phyloP scores from a whole-genome alignment of 1,284 basidiomycete species.

The Caloboletus inedulis region DNA sequence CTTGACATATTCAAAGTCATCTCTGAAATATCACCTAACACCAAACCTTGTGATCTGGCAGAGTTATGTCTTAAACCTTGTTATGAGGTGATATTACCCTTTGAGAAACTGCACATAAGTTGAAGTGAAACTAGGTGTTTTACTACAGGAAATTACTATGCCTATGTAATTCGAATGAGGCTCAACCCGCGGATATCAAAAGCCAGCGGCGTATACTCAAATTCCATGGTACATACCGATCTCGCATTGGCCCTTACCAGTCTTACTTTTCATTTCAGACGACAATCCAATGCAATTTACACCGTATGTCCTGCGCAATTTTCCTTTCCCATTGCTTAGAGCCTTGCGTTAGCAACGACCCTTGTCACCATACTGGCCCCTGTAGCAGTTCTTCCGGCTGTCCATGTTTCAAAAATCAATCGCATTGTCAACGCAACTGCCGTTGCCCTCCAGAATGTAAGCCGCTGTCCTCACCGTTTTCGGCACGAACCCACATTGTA shows the following conservation, averaged over 20 bases:
- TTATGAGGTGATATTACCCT: constrained; percentile 33
- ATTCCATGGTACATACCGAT: constrained; percentile 24
- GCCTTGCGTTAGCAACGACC: constrained; percentile 27
- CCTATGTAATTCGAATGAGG: constrained; percentile 1
- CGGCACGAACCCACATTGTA: not conserved
- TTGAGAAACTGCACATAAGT: not conserved
- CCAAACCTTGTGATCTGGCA: constrained; percentile 38
- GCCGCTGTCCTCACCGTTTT: constrained; percentile 5
- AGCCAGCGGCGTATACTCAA: constrained; percentile 7
- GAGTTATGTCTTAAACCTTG: constrained; percentile 40
- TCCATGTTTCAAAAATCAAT: constrained; percentile 33
- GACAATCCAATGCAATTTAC: constrained; percentile 32
- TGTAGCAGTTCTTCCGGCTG: constrained; percentile 35
- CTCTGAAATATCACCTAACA: constrained; percentile 35
- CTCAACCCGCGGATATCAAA: constrained; percentile 1
- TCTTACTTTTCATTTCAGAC: constrained; percentile 26
- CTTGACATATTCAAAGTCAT: constrained; percentile 30
- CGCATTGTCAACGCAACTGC: constrained; percentile 42
- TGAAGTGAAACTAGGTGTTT: constrained; percentile 27
- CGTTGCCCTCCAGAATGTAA: constrained; percentile 38
- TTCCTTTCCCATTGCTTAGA: not conserved
- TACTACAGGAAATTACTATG: constrained; percentile 23
- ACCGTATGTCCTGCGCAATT: constrained; percentile 32
- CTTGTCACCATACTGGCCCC: constrained; percentile 42
- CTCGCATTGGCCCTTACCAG: not conserved